Base-by-base conservation (phyloP, 306 rosid species). In the Elaeagnus macrophylla region DNA sequence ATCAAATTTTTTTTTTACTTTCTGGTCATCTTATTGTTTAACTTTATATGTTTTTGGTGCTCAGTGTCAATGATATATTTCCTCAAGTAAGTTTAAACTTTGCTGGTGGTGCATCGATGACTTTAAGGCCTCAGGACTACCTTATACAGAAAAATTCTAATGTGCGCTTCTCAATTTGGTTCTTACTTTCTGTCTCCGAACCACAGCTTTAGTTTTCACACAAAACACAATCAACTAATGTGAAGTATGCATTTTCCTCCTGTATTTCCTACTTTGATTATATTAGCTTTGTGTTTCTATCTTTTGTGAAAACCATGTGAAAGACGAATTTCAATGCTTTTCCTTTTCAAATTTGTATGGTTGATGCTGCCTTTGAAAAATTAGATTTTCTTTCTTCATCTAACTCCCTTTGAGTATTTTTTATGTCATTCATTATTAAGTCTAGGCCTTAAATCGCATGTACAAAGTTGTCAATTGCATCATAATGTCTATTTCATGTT, bases 1-100 rank as follows among this genome's bases (percentile, higher is more conserved):
- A 37, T 25, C 46, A n/a, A n/a, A n/a, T n/a, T n/a, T n/a, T n/a
- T n/a, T n/a, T n/a, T 38, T 43, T 68, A 25, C 54, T 17, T 54
- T 12, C 53, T 14, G 43, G 60, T 45, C 56, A 56, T 62, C 17
- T 60, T 62, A 38, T 64, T 64, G 43, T 61, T 56, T 56, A 43
- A 49, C 40, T 50, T n/a, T 64, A 47, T 51, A 20, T 60, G 10
- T 69, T 16, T 73, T 43, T 35, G 56, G 42, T 76, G 51, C 62
- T 71, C 73, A 87, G 99, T 56, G 65, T 88, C 65, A 18, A 73
- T 12, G 94, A 93, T 64, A 40, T 75, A 67, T 93, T 93, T 70
- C 99, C 99, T 45, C 88, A 69, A 79, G 99, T 82, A 58, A 83
- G 83, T 73, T 78, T 93, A 62, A 87, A 93, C 81, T 93, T 93